phyloP scores from a whole-genome alignment of 805 yeast species.

The Lipomyces spencermartinsiae region DNA sequence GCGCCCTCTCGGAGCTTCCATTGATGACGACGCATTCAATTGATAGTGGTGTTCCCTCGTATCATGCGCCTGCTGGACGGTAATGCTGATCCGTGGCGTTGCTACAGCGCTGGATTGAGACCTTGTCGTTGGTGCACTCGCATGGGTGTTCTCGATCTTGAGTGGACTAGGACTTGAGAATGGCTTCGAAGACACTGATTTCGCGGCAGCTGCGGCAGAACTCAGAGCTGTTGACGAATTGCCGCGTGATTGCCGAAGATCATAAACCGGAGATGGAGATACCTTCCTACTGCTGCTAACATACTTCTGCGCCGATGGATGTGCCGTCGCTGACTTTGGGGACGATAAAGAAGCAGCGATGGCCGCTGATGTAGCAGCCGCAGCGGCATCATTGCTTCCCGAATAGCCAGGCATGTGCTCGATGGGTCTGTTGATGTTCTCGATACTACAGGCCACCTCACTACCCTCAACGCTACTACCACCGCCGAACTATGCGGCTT shows the following conservation, averaged over 20 bases:
- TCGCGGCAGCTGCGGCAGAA: conserved; percentile 6
- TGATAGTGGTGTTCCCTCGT: not conserved
- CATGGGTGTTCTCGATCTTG: not conserved
- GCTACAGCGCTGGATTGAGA: not conserved
- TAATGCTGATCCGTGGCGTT: not conserved
- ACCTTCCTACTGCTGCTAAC: not conserved
- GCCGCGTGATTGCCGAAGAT: not conserved
- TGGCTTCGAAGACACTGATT: not conserved
- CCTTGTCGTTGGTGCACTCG: not conserved
- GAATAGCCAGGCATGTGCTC: not conserved
- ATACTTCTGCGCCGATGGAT: not conserved
- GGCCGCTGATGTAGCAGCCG: conserved; percentile 6
- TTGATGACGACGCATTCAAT: not conserved
- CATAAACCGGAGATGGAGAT: not conserved
- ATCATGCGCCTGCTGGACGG: not conserved
- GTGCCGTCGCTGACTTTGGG: not conserved
- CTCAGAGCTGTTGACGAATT: conserved; percentile 3
- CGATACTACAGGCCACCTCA: not conserved
- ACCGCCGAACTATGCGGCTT: not conserved
- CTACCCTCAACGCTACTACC: not conserved
- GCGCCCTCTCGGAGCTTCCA: not conserved
- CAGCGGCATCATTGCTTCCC: not conserved
- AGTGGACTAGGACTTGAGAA: not conserved
- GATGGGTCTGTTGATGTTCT: not conserved
- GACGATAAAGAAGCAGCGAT: conserved; percentile 13